Percentiles rank a stretch among this genome's conserved stretches.
phyloP scores from a whole-genome alignment of 2,329 filamentous ascomycete genomes.

The Aureobasidium sp. region DNA sequence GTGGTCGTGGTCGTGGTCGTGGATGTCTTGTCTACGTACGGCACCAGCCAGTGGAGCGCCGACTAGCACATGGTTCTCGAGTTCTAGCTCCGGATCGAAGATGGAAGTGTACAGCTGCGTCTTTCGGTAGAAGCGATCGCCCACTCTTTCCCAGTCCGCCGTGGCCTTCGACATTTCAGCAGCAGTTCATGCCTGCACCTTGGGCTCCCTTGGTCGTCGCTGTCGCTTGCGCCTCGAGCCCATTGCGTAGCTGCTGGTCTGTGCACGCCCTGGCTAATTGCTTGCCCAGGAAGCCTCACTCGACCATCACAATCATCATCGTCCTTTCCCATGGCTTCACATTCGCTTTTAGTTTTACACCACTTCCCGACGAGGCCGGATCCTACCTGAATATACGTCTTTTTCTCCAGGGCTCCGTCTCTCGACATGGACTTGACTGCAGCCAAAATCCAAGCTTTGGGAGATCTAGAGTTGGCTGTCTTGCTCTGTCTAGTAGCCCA shows the following conservation, averaged over 20 bases:
- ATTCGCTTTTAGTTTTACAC: not conserved
- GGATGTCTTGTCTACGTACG: conserved; percentile 54
- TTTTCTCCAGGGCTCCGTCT: too few species aligned
- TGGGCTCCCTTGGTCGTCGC: not conserved
- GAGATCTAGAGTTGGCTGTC: conserved; percentile 80
- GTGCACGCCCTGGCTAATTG: not conserved
- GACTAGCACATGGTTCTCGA: conserved; percentile 87
- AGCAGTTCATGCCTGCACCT: not conserved
- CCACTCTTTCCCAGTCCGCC: conserved; percentile 89
- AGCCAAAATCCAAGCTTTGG: conserved; percentile 67
- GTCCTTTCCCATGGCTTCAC: not conserved
- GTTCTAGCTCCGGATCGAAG: conserved; percentile 87
- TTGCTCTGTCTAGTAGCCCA: conserved; percentile 73
- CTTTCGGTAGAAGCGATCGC: conserved; percentile 92
- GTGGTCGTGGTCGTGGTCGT: not conserved
- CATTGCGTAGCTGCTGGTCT: conserved; percentile 8
- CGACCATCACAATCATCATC: not conserved
- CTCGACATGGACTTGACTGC: conserved; percentile 26
- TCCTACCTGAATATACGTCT: not conserved
- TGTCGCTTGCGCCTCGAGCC: not conserved
- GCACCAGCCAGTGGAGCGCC: conserved; percentile 92
- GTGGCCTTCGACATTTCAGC: conserved; percentile 54
- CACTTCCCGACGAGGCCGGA: not conserved
- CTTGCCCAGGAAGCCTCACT: not conserved
- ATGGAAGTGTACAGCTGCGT: conserved; percentile 86